These are phyloP conservation scores for Exobasidium cylindrosporum DNA, from an alignment of 1,284 basidiomycete genomes.

Conservation along the genomic window DNA sequence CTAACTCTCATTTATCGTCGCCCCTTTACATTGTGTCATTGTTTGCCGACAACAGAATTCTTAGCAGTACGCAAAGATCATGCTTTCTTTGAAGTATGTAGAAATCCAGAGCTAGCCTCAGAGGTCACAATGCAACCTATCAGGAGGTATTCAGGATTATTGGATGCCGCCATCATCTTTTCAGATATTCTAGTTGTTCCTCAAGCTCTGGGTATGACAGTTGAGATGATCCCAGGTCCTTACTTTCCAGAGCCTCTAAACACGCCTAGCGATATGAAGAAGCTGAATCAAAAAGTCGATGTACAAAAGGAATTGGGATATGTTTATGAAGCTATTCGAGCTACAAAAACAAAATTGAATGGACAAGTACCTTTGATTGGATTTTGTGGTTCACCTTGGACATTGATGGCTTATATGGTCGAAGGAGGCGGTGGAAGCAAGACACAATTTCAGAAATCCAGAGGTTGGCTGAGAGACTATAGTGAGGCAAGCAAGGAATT, in stretches of 20 bases:
- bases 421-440: constrained; percentile 50
- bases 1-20: background rate
- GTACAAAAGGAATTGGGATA: constrained; percentile 54
- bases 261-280: constrained; percentile 43
- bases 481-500: constrained; percentile 50
- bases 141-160: constrained; percentile 47
- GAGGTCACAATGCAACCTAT: constrained; percentile 55
- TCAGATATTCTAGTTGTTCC: constrained; percentile 54
- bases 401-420: constrained; percentile 55
- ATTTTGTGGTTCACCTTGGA: constrained; percentile 54
- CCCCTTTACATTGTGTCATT: no score
- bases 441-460: constrained; percentile 50
- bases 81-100: constrained; percentile 54
- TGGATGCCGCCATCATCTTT: constrained; percentile 55
- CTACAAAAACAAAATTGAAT: constrained; percentile 46
- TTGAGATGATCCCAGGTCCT: constrained; percentile 54
- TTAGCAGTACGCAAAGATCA: constrained; percentile 50
- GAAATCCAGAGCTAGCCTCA: constrained; percentile 47
- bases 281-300: constrained; percentile 50
- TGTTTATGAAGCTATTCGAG: constrained; percentile 49
- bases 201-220: constrained; percentile 54
- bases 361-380: constrained; percentile 54
- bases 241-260: constrained; percentile 50
- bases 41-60: constrained; percentile 32
- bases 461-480: constrained; percentile 52